Base-by-base conservation (phyloP, 106 monocot species). In the Iris macrosiphon region DNA sequence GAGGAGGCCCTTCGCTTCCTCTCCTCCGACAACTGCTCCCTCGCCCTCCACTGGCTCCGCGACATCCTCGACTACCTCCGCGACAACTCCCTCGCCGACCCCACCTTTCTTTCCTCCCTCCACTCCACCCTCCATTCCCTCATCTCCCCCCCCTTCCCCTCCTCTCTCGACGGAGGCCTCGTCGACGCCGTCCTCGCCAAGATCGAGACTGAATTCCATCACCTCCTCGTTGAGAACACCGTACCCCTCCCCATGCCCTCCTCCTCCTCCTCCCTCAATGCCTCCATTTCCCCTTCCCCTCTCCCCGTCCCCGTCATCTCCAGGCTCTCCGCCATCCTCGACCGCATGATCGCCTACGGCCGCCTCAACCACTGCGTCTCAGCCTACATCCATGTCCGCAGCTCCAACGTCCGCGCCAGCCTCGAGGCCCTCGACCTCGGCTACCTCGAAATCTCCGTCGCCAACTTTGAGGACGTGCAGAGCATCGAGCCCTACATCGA, bases 81-180 rank as follows among this genome's bases (percentile, higher is more conserved):
- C 1, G 87, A 81, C 22, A 52, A 78, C 60, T 51, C 50, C 12
- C 55, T 87, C 24, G 81, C 81, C 2, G 87, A 87, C 45, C 60
- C 87, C n/a, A 52, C 53, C 14, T 87, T 81, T 48, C 12, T 95
- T 34, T 47, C 68, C 11, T 8, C 52, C 3, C 68, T 90, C 17
- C 76, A 73, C 19, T 20, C 33, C 4, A 59, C 81, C 11, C 63
- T 90, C 10, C 18, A 24, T 0, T 40, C 52, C n/a, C 60, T 83
- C 39, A 66, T 61, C 31, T 56, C 59, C 2, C 52, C 71, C 22
- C 4, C 61, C 12, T 15, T 26, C 2, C 11, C 31, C 1, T 45
- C 69, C 1, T 80, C 90, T 17, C 82, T 90, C 57, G 96, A 80
- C 2, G 90, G 96, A 7, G 86, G 92, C 10, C 80, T 98, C 17